A percentile compares a stretch with the other conserved stretches of the same genome.
Conservation (phyloP, 2,329 filamentous ascomycete species). For the Colletotrichum australisinense region DNA sequence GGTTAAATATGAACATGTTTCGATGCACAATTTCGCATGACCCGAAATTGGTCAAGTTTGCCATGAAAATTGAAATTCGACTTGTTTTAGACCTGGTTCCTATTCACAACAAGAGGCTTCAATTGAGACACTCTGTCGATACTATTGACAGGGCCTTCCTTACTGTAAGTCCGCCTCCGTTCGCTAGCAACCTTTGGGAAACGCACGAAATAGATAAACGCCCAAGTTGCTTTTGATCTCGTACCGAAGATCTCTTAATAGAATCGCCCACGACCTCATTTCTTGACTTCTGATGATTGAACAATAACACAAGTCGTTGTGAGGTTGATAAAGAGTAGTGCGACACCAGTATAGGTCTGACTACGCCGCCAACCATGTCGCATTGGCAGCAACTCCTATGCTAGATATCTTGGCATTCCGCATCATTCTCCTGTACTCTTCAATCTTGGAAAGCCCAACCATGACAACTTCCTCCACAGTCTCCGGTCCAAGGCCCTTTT, state of each 20-base stretch:
- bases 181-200: not conserved
- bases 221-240: not conserved
- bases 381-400: not conserved
- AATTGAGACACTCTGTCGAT: too few species aligned
- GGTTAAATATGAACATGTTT: too few species aligned
- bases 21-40: too few species aligned
- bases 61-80: too few species aligned
- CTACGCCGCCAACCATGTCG: not conserved
- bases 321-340: not conserved
- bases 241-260: not conserved
- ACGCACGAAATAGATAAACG: not conserved
- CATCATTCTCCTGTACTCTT: conserved; percentile 22
- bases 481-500: not conserved
- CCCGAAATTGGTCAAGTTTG: too few species aligned
- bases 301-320: too few species aligned
- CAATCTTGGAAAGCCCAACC: conserved; percentile 17
- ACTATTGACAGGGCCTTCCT: too few species aligned
- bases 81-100: too few species aligned
- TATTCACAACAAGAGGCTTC: too few species aligned
- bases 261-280: too few species aligned
- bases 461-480: conserved; percentile 22
- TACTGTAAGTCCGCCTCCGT: too few species aligned
- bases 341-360: not conserved
- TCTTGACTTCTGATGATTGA: not conserved
- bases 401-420: conserved; percentile 4